Evolutionary conservation across 371 early-diverging fungal genomes (phyloP), one percentile per base, ranked within the genome.

Genomic region (Phascolomyces articulosus): DNA sequence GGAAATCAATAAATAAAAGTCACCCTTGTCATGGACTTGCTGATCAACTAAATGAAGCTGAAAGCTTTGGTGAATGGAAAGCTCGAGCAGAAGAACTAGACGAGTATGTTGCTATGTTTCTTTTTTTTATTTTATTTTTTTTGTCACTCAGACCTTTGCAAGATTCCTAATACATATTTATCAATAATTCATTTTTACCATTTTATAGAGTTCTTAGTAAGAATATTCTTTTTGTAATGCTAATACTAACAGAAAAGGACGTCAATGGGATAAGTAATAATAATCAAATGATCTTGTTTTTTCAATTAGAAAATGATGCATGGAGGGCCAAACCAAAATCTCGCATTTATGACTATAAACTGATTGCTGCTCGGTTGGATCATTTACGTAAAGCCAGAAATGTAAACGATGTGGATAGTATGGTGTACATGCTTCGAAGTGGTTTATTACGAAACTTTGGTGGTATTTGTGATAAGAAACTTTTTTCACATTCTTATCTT

Each of bases 391-490:
- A 76, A 11, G 84, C 89, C 15, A 74, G 84, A 4, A 70, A 77
- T 51, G 72, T 70, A 7, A 70, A 83, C 24, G 89, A 93, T 71
- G 70, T 87, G 1, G 67, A 79, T 16, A 80, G 71, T 26, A 85
- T 91, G 83, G 84, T 87, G 53, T 88, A 88, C 66, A 57, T 83
- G 4, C 66, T 91, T 41, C 81, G 91, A 38, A 78, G 87, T 27
- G 86, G 88, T 13, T 64, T 91, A 10, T 63, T 90, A 20, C 73
- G 93, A 21, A 92, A 92, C 63, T 77, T 92, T 60, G 92, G 90
- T 44, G 92, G 91, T 16, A 81, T 93, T 26, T 86, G 85, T 58
- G 91, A 91, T 54, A 78, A 85, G 38, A 76, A 78, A 34, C 66
- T 91, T 26, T 90, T 86, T 60, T 66, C 79, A 8, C 82, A 85